Percentiles rank a stretch among this genome's conserved stretches.
Evolutionary conservation across 1,139 yeast genomes (phyloP).

Genomic region (Debaryomyces udenii): DNA sequence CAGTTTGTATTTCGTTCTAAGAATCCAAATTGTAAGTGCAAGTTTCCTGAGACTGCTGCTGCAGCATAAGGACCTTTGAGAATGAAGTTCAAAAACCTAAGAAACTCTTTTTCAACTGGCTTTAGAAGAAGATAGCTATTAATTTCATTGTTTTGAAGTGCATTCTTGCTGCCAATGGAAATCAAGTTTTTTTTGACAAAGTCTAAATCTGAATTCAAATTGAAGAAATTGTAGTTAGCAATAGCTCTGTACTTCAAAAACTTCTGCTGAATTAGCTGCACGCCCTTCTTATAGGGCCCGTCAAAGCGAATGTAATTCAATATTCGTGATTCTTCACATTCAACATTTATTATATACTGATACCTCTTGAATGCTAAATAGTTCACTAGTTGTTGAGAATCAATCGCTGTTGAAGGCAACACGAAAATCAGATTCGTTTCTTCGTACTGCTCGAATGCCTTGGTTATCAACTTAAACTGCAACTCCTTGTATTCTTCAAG

Average conservation of each 20-base stretch:
- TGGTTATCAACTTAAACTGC: slow-evolving; percentile 14
- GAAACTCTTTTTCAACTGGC: slow-evolving; percentile 16
- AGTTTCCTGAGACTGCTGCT: slow-evolving; percentile 11
- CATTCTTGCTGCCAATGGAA: slow-evolving; percentile 11
- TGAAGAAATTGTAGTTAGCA: slow-evolving; percentile 18
- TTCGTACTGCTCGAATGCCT: slow-evolving; percentile 9
- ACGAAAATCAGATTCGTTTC: slow-evolving; percentile 14
- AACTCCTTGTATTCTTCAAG: slow-evolving; percentile 13
- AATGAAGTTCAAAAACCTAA: slow-evolving; percentile 15
- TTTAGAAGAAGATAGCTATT: slow-evolving; percentile 13
- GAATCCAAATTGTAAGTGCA: slow-evolving; percentile 8
- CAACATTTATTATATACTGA: slow-evolving; percentile 17
- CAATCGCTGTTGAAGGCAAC: slow-evolving; percentile 18
- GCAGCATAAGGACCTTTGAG: slow-evolving; percentile 12
- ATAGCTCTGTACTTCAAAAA: slow-evolving; percentile 13
- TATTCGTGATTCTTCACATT: slow-evolving; percentile 16
- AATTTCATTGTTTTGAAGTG: not conserved
- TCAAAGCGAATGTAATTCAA: slow-evolving; percentile 11
- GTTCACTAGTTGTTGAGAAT: slow-evolving; percentile 12
- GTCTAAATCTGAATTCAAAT: slow-evolving; percentile 14
- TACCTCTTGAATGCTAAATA: slow-evolving; percentile 11
- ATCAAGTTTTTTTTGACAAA: slow-evolving; percentile 10
- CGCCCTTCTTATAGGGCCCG: slow-evolving; percentile 14
- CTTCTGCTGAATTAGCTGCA: slow-evolving; percentile 12
- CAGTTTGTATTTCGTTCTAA: slow-evolving; percentile 12